Evolutionary conservation across 2,329 filamentous ascomycete genomes (phyloP), one percentile per base, ranked within the genome.

Genomic region (Plenodomus lindquistii): DNA sequence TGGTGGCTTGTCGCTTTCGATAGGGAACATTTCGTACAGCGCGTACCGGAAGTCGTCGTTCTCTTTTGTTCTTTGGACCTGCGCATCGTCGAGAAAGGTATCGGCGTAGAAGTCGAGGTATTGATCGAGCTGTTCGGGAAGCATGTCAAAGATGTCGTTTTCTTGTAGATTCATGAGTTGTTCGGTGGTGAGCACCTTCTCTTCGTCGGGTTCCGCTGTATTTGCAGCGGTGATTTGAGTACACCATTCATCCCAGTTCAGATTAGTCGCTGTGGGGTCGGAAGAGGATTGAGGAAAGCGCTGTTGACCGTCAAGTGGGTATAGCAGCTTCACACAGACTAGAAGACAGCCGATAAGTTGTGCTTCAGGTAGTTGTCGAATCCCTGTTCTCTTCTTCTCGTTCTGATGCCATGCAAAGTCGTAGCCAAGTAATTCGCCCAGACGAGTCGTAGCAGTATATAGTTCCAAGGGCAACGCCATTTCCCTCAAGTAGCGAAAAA

Each of bases 91-190:
- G 38, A 83, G 70, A 77, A 85, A 89, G 37, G 80, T 86, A 48
- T 79, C 78, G 64, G 58, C 85, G 66, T 88, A 92, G 85, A 88
- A 94, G 69, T 90, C 83, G 71, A 95, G 78, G 63, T 91, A 93
- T 50, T 87, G 81, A 61, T 92, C 88, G 31, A 93, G 74, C 54
- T 87, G 80, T 18, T 79, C 73, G 4, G 78, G 73, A 2, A 74
- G 77, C 82, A 92, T 85, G 1, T 74, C 68, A 35, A 85, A 78
- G 8, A 89, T 80, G 57, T 90, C 81, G 3, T 75, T 73, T 46
- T 88, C 85, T 5, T 77, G 81, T 18, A 87, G 68, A 71, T 63
- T 84, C 78, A 57, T 79, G 67, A 66, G 74, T 68, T 71, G 74
- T 70, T 58, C 73, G 69, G 60, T 77, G 53, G 50, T 71, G 65